Base-by-base conservation (phyloP, 495 filamentous ascomycete genomes). In the Podospora conica region DNA sequence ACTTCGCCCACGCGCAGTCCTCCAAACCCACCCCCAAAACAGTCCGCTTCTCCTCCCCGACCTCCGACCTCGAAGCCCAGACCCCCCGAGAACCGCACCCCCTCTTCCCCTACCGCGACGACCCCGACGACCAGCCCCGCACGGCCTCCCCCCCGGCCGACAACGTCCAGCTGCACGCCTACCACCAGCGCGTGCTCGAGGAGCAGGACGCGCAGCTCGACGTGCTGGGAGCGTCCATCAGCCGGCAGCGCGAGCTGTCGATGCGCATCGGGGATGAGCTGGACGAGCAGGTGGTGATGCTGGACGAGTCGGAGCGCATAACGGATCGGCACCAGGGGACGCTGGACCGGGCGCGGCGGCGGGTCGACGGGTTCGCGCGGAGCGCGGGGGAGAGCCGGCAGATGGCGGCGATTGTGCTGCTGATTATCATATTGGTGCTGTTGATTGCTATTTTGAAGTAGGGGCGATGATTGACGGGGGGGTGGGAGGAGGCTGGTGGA, bases 231-330 rank as follows among this genome's bases (percentile, higher is more conserved):
- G 86, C 86, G 68, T 91, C 87, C 63, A 97, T 98, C 69, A 85
- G 89, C n/a, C 87, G 94, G 58, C 95, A 98, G 77, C 84, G 96
- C 59, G 91, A 98, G 78, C 81, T 98, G 69, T 91, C 89, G 69
- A 95, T 97, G 74, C 91, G 93, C 80, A 98, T 98, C 73, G 95
- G 95, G 24, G 91, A 98, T 74, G 95, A 98, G 82, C 81, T 98
- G 24, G 95, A 98, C 66, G 87, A 86, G 67, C 95, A 98, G 73
- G 90, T 95, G 23, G 78, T 88, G 72, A 79, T 98, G 80, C 80
- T 98, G 53, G 95, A 96, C 78, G 93, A 93, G 62, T 88, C 96
- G 68, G 95, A 97, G 67, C 82, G 82, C 24, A 82, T 87, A 65
- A 89, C 93, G 40, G 92, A 96, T 71, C 81, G 95, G 63, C 94